Evolutionary conservation across 306 rosid species (phyloP), one percentile per base, ranked within the genome.

Genomic region (Erythrophleum fordii): DNA sequence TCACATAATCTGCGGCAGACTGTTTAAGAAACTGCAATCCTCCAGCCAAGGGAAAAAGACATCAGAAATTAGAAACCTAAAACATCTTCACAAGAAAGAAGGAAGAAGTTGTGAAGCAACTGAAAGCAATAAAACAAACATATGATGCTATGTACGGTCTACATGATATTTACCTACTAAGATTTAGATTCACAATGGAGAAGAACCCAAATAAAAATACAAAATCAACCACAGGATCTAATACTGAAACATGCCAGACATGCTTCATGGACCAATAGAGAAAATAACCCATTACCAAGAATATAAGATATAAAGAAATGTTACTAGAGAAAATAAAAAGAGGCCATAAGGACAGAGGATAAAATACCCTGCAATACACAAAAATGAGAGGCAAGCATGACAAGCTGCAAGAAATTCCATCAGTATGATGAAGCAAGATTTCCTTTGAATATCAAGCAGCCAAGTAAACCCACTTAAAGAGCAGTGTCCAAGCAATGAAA

Each of bases 21-120:
- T 90, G 97, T 67, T 87, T 90, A 79, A 96, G 94, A 86, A 92
- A 87, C 99, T 93, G 98, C 85, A 85, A 83, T 53, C 55, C 71
- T 58, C 84, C 80, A 49, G 49, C 51, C 70, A 67, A 87, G 58
- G 62, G 25, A 79, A 71, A 79, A 55, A 75, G 59, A 41, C 69
- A 73, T 88, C 85, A 89, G 79, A 85, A 79, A 72, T 77, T 53
- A 56, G 56, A 77, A 80, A 75, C 52, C 51, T 56, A 28, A 22
- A 60, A 53, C 62, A 82, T 82, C 59, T 64, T 53, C 72, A 22
- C 48, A 48, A 44, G 52, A 56, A 59, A 28, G 11, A 48, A 80
- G 28, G 61, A 66, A 13, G 44, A 22, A 59, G 56, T 25, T 16
- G 72, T 49, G 75, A 74, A 82, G 81, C 77, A 71, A 70, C 28